Base-by-base conservation (phyloP, 371 early-diverging fungal genomes). In the Syncephalastrum racemosum region DNA sequence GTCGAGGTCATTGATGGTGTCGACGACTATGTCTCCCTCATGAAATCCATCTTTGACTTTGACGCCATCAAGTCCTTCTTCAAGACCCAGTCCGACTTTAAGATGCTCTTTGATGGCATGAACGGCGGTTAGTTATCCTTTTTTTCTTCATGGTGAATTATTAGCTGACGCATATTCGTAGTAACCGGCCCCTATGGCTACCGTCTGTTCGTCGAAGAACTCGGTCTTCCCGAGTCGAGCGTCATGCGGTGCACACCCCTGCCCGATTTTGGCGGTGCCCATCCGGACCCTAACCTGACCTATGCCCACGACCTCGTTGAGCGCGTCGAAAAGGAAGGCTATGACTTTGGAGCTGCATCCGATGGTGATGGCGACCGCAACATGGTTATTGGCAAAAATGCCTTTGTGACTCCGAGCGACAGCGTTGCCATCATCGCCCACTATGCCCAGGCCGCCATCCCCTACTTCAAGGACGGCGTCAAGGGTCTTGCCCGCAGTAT, bases 281-380 rank as follows among this genome's bases (percentile, higher is more conserved):
- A 98, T 68, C 98, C 98, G 10, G 98, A 98, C 73, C 98, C 98
- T 20, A 98, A 98, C 77, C 73, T 98, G 75, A 97, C 97, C 16
- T 97, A 98, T 73, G 97, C 98, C 14, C 92, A 94, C 67, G 92
- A 91, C 41, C 75, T 97, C 24, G 98, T 97, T 1, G 94, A 91
- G 60, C 85, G 90, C 13, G 97, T 97, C 14, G 81, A 84, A 56
- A 79, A 77, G 68, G 90, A 92, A 62, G 71, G 74, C 43, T 84
- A 94, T 54, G 80, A 82, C 55, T 93, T 98, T 68, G 98, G 96
- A 50, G 97, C 97, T 24, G 98, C 98, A 2, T 93, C 93, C 1
- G 97, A 94, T 73, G 92, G 90, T 63, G 93, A 92, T 72, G 93
- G 94, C 64, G 92, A 91, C 63, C 92, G 97, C 67, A 97, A 98